These are phyloP conservation scores for Globisporangium nagaii DNA, from an alignment of 352 stramenopile genomes.

Conservation along the genomic window DNA sequence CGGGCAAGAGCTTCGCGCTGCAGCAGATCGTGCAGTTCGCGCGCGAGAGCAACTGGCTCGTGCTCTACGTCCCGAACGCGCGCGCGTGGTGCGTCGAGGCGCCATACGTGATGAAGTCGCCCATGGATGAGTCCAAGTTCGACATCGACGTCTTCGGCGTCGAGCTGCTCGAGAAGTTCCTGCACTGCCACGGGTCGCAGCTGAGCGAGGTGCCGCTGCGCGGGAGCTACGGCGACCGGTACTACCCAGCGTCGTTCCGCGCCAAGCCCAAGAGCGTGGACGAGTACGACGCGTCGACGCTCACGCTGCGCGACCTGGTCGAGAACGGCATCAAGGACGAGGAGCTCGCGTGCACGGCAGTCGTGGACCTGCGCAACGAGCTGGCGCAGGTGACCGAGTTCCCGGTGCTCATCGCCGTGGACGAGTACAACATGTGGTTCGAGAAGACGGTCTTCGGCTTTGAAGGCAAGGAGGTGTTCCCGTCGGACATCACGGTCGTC, in stretches of 20 bases:
- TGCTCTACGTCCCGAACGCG: slow-evolving; percentile 75
- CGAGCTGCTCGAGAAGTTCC: slow-evolving; percentile 73
- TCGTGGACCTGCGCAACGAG: slow-evolving; percentile 77
- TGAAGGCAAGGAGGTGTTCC: slow-evolving; percentile 66
- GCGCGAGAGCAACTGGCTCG: slow-evolving; percentile 80
- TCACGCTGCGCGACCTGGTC: slow-evolving; percentile 78
- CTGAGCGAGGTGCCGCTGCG: slow-evolving; percentile 53
- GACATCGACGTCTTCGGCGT: slow-evolving; percentile 82
- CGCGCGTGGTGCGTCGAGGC: slow-evolving; percentile 76
- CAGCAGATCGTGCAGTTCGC: slow-evolving; percentile 87
- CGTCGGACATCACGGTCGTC: slow-evolving; percentile 78
- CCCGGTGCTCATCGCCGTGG: slow-evolving; percentile 79
- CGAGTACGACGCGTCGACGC: slow-evolving; percentile 44
- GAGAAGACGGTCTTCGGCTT: slow-evolving; percentile 84
- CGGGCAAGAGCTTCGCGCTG: slow-evolving; percentile 78
- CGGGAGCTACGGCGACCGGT: slow-evolving; percentile 69
- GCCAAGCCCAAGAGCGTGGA: slow-evolving; percentile 65
- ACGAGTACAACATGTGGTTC: slow-evolving; percentile 89
- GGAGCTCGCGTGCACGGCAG: slow-evolving; percentile 69
- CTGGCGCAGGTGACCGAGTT: slow-evolving; percentile 77
- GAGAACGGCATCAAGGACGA: slow-evolving; percentile 78
- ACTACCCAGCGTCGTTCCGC: slow-evolving; percentile 68
- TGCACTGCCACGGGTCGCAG: slow-evolving; percentile 73
- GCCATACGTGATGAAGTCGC: slow-evolving; percentile 83
- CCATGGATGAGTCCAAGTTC: slow-evolving; percentile 74